phyloP scores from a whole-genome alignment of 2,329 filamentous ascomycete species.

The Penicillium sp. region DNA sequence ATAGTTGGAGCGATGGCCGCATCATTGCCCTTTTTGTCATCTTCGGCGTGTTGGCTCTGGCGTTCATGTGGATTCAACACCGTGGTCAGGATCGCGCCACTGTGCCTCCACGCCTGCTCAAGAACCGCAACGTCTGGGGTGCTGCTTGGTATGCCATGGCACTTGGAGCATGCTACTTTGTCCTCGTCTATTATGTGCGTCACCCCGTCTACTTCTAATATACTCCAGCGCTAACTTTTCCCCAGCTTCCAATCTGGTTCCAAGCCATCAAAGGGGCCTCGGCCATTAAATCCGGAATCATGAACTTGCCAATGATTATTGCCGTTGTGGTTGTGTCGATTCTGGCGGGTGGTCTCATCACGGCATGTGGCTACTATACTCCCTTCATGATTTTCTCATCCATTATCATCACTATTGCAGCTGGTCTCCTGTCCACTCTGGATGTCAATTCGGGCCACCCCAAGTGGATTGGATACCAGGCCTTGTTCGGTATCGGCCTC shows the following conservation, averaged over 20 bases:
- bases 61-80: constrained; percentile 39
- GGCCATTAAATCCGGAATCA: constrained; percentile 39
- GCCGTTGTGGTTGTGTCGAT: constrained; percentile 32
- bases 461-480: constrained; percentile 43
- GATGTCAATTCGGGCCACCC: constrained; percentile 29
- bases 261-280: constrained; percentile 39
- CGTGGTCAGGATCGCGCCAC: constrained; percentile 44
- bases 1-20: constrained; percentile 45
- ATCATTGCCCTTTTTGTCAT: constrained; percentile 53
- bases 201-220: not conserved
- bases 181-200: constrained; percentile 47
- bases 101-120: constrained; percentile 47
- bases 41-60: constrained; percentile 50
- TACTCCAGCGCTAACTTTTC: not conserved
- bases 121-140: constrained; percentile 44
- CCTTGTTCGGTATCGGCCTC: constrained; percentile 36
- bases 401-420: constrained; percentile 34
- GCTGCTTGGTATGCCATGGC: constrained; percentile 44
- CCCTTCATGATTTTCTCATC: constrained; percentile 40
- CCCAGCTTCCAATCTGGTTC: constrained; percentile 46
- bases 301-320: constrained; percentile 38
- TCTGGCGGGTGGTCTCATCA: constrained; percentile 31
- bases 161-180: constrained; percentile 45
- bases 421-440: constrained; percentile 38
- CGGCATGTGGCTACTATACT: constrained; percentile 39